Evolutionary conservation across 495 filamentous ascomycete species (phyloP), one percentile per base, ranked within the genome.

Genomic region (Aspergillus incahuasiensis): DNA sequence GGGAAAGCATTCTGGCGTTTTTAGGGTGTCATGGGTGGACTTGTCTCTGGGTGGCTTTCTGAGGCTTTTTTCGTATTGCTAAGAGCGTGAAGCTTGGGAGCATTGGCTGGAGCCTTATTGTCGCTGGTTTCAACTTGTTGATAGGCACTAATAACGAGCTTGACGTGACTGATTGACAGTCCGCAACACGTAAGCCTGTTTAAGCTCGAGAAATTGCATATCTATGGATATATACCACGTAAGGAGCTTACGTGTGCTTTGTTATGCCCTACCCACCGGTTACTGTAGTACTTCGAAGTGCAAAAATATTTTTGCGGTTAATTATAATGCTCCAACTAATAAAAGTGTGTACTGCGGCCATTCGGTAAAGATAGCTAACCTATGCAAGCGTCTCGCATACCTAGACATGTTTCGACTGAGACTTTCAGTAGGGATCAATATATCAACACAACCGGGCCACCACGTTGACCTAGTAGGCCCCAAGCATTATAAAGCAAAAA

Each of bases 401-500:
- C 16, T 39, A 8, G 24, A 15, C 42, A 51, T 34, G 22, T 16
- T 32, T 40, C 34, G 21, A 52, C 28, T 43, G 35, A 38, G 42
- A 30, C 44, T 53, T 46, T 28, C 21, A 12, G 19, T 43, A 55
- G 54, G 45, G 40, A 55, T 52, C 49, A 52, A 41, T 56, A 53
- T 59, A 57, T 48, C 43, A 52, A 53, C 24, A 53, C 30, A 51
- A 55, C 20, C 22, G 43, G 24, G 41, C 38, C 57, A 55, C 47
- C 55, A 34, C 15, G 32, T 47, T 46, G 47, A 48, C 54, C 53
- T 55, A 47, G 46, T 40, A 34, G 50, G 48, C 41, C 39, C 50
- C 22, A 55, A 51, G 38, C 44, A 64, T 46, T 55, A 63, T 60
- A 62, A 55, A 39, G 41, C 48, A 54, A 48, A 58, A 51, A 54